A percentile compares a stretch with the other conserved stretches of the same genome.
Conservation (phyloP, 306 rosid genomes). For the Castanopsis chinensis region DNA sequence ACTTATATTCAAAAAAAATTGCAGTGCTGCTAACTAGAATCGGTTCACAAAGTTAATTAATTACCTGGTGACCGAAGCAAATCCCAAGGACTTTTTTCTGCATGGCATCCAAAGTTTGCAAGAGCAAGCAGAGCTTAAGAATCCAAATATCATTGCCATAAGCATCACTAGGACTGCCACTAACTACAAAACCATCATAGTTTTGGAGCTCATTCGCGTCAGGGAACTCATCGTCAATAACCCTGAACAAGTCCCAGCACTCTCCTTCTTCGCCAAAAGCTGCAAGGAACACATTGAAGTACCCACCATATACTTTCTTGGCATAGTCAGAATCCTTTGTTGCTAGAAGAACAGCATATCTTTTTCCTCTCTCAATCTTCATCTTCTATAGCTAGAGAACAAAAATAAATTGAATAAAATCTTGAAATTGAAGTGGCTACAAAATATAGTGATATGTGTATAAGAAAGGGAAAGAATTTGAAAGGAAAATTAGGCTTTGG, state of each 20-base stretch:
- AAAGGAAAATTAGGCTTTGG: background rate
- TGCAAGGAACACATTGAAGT: conserved; percentile 48
- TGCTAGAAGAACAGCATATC: conserved; percentile 56
- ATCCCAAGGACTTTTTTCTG: conserved; percentile 67
- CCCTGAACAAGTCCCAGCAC: conserved; percentile 60
- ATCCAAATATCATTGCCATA: conserved; percentile 59
- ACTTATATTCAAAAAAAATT: background rate
- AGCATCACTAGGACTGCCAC: conserved; percentile 65
- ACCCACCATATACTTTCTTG: conserved; percentile 55
- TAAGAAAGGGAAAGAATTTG: background rate
- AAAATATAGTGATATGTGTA: background rate
- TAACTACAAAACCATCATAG: conserved; percentile 63
- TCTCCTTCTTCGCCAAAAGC: conserved; percentile 68
- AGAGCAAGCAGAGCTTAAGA: conserved; percentile 50
- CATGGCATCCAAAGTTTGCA: conserved; percentile 57
- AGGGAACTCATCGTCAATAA: conserved; percentile 60
- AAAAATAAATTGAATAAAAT: background rate
- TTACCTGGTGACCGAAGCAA: conserved; percentile 81
- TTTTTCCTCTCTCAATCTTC: conserved; percentile 17
- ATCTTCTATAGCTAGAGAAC: background rate
- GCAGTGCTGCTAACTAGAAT: background rate
- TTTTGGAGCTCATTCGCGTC: conserved; percentile 32
- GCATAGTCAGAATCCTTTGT: conserved; percentile 59
- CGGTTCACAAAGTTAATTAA: background rate
- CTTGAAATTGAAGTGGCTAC: background rate